Evolutionary conservation across 164 flowering plant genomes (phyloP), one percentile per base, ranked within the genome.

Genomic region (Taxillus chinensis): DNA sequence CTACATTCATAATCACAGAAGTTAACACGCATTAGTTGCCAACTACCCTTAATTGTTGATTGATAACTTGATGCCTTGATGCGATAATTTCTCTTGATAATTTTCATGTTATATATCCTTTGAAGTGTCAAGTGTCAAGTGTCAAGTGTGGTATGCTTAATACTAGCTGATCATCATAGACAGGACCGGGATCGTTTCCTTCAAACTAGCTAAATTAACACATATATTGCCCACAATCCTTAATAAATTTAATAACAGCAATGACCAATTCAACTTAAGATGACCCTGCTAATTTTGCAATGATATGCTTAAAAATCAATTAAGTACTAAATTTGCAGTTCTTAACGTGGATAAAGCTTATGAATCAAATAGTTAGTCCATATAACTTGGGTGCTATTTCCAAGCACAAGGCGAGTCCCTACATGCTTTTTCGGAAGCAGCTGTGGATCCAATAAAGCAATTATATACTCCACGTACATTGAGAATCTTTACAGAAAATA

Each of bases 381-480:
- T 49, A 27, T 7, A 7, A 54, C 5, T 54, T 17, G 39, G 57
- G 37, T 54, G 57, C 57, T 54, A 2, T 54, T 37, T 8, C 39
- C 17, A 54, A 54, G 9, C 27, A n/a, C 4, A 54, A 54, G n/a
- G 39, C 39, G 27, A 27, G 2, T 8, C 57, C 39, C 39, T 27
- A 54, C 10, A 17, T 54, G 57, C 57, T 54, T 54, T 54, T 27
- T 27, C 27, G 5, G 57, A 54, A 6, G 11, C 12, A 10, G 39
- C 37, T 39, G 12, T 54, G 57, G 57, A 54, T 54, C 57, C 57
- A 54, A 54, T 54, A 54, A 54, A 27, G 57, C 57, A 27, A 6
- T 27, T 27, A 27, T 27, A 27, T 27, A 27, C 27, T 27, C 27
- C 27, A 27, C 27, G 27, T 54, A 54, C 57, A 39, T 54, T 39